Base-by-base conservation (phyloP, 257 asterid genomes). In the Przewalskia tangutica region DNA sequence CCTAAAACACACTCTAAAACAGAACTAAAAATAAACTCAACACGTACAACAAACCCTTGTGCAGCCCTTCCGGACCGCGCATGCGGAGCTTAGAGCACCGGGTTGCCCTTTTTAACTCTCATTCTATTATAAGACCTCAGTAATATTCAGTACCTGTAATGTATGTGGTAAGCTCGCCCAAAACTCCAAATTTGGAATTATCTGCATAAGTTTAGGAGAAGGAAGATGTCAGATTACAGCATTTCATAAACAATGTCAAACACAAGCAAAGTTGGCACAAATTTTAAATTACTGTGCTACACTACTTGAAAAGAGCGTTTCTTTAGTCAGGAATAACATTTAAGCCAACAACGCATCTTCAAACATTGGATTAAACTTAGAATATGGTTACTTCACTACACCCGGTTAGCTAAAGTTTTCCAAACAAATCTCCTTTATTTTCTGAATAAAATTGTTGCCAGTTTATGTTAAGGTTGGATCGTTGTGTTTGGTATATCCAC, bases 141-240 rank as follows among this genome's bases (percentile, higher is more conserved):
- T 67, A 40, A 36, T 48, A 23, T 20, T n/a, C 17, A 46, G 62
- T 85, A 95, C 99, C 98, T 94, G 97, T 83, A 89, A 54, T 86
- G 84, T 86, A 66, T 90, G 98, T 2, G 98, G 99, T 82, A 95
- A 77, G 88, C 95, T 91, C 83, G 91, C 91, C 99, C 99, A 95
- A 32, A 94, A 85, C 87, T 94, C 99, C 93, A 95, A 82, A 91
- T 95, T 91, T 14, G 97, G 99, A 63, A 95, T 91, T 44, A 91
- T 84, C 98, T 95, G 91, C 83, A 86, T 73, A 73, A 73, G 62
- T 50, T 53, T 56, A 56, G 36, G 46, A 75, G 80, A 27, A 75
- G 76, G 20, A 27, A 75, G 66, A 53, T 62, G 68, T 81, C 81
- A 76, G 76, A 65, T 70, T 42, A 60, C 77, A 83, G 42, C 76